Conservation (phyloP, 2,329 filamentous ascomycete species). For the Cladosporium sp. region DNA sequence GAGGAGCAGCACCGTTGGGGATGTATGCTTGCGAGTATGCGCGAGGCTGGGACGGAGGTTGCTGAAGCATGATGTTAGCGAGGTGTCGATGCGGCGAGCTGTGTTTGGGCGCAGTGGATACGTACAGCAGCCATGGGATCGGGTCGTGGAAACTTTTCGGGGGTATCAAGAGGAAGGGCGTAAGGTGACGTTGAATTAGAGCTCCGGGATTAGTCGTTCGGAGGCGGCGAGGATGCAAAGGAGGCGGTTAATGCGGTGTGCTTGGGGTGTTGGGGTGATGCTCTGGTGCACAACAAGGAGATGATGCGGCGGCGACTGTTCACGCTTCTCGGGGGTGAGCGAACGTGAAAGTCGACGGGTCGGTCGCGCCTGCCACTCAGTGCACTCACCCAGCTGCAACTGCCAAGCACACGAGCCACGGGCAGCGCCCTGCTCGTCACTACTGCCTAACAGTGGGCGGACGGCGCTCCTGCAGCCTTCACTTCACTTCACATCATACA, state of each 20-base stretch:
- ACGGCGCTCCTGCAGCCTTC: no score
- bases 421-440: neutral
- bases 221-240: neutral
- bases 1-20: conserved; percentile 40
- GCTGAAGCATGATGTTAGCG: conserved; percentile 30
- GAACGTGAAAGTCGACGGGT: neutral
- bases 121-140: conserved; percentile 13
- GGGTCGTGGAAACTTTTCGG: conserved; percentile 6
- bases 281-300: conserved; percentile 5
- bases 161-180: neutral
- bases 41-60: conserved; percentile 49
- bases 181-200: neutral
- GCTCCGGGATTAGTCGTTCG: neutral
- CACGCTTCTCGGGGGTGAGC: conserved; percentile 1
- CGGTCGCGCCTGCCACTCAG: neutral
- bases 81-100: neutral
- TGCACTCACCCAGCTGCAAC: neutral
- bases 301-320: conserved; percentile 3
- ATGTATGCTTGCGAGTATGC: conserved; percentile 47
- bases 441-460: neutral
- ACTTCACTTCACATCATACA: neutral
- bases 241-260: neutral
- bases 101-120: neutral
- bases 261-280: neutral
- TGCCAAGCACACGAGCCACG: conserved; percentile 3